A percentile compares a stretch with the other conserved stretches of the same genome.
These are phyloP conservation scores for Leccinum brunneo-olivaceum DNA, from an alignment of 1,284 basidiomycete species.

Conservation along the genomic window DNA sequence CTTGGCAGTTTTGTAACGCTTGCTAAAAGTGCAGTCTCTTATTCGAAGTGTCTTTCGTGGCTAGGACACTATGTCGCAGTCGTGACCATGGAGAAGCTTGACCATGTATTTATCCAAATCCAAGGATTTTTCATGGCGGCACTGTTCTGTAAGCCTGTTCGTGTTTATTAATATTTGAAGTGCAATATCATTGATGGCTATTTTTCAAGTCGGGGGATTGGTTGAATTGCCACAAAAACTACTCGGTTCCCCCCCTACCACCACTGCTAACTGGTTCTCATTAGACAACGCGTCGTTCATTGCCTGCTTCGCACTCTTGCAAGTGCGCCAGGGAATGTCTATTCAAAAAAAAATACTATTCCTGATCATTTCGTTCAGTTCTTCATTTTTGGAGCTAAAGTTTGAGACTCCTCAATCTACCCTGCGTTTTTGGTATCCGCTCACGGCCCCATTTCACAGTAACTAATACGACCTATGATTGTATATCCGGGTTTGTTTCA, in stretches of 20 bases:
- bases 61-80: slow-evolving; percentile 65
- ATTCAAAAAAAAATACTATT: neutral
- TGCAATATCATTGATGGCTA: slow-evolving; percentile 35
- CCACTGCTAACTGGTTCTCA: no score
- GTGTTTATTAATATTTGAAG: neutral
- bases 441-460: slow-evolving; percentile 4
- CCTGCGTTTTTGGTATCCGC: slow-evolving; percentile 1
- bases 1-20: slow-evolving; percentile 41
- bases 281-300: slow-evolving; percentile 61
- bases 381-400: slow-evolving; percentile 83
- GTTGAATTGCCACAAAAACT: slow-evolving; percentile 70
- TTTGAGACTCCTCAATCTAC: slow-evolving; percentile 35
- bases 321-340: slow-evolving; percentile 28
- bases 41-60: slow-evolving; percentile 10
- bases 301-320: slow-evolving; percentile 62
- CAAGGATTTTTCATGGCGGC: slow-evolving; percentile 73
- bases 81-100: slow-evolving; percentile 64
- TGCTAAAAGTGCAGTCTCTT: neutral
- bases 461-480: slow-evolving; percentile 48
- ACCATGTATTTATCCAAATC: slow-evolving; percentile 70
- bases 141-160: slow-evolving; percentile 49
- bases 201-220: no score
- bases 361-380: slow-evolving; percentile 40
- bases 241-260: no score
- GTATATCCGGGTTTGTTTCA: slow-evolving; percentile 19